phyloP scores from a whole-genome alignment of 371 early-diverging fungal species.

The Syncephalis fuscata region DNA sequence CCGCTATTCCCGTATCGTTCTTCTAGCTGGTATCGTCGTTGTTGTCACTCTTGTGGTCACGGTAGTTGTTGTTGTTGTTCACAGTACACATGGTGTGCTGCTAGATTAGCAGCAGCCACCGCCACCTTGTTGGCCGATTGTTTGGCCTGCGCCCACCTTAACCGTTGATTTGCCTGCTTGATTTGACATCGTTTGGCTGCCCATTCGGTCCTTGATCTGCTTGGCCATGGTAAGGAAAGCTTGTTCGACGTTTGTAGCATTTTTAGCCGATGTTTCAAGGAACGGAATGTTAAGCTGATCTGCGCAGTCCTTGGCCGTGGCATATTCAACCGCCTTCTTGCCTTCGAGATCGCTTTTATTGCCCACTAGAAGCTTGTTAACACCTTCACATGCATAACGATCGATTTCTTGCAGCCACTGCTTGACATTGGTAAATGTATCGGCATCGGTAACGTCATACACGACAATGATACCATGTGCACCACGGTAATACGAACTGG shows the following conservation, averaged over 20 bases:
- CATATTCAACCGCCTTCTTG: constrained; percentile 66
- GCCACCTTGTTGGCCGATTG: constrained; percentile 23
- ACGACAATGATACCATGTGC: constrained; percentile 98
- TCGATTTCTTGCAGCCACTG: constrained; percentile 98
- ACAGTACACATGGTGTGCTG: not conserved
- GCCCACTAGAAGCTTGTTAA: constrained; percentile 93
- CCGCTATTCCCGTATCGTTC: no score
- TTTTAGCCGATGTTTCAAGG: constrained; percentile 90
- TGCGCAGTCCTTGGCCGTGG: constrained; percentile 71
- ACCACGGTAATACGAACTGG: constrained; percentile 96
- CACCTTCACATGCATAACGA: constrained; percentile 82
- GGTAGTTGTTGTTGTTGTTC: not conserved
- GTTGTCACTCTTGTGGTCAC: not conserved
- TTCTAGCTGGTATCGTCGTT: no score
- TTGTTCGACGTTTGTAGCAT: constrained; percentile 86
- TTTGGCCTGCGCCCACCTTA: constrained; percentile 24
- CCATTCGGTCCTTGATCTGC: constrained; percentile 61
- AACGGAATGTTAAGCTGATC: constrained; percentile 74
- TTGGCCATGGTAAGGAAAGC: constrained; percentile 92
- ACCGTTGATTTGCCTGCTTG: constrained; percentile 24
- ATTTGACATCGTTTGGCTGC: constrained; percentile 13
- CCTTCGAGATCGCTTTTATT: constrained; percentile 97
- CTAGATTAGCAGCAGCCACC: constrained; percentile 27
- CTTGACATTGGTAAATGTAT: constrained; percentile 81
- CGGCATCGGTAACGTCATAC: constrained; percentile 95